These are phyloP conservation scores for Cordyceps cateniannulata DNA, from an alignment of 2,329 filamentous ascomycete genomes.

Conservation along the genomic window DNA sequence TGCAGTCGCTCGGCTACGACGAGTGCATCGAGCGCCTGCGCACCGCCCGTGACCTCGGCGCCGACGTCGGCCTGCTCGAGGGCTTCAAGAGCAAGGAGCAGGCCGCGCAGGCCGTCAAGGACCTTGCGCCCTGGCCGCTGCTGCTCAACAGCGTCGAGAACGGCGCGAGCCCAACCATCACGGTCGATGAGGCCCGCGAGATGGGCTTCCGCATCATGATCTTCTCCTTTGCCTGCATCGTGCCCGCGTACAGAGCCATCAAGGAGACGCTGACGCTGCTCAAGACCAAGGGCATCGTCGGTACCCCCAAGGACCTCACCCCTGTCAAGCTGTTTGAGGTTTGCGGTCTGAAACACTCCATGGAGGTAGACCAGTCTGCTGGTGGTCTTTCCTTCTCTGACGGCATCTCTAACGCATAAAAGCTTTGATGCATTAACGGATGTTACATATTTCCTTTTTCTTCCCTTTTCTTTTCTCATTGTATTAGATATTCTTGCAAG, in stretches of 20 bases:
- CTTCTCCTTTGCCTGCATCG: constrained; percentile 44
- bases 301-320: constrained; percentile 35
- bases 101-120: constrained; percentile 37
- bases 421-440: not conserved
- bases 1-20: constrained; percentile 51
- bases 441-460: not conserved
- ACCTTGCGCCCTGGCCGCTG: constrained; percentile 43
- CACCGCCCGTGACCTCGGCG: constrained; percentile 46
- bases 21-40: constrained; percentile 46
- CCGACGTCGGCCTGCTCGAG: constrained; percentile 55
- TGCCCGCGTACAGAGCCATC: constrained; percentile 39
- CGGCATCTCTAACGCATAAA: constrained; percentile 9
- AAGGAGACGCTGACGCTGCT: constrained; percentile 31
- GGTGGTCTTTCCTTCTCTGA: constrained; percentile 15
- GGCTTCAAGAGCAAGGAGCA: constrained; percentile 48
- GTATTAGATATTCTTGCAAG: constrained; percentile 8
- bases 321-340: constrained; percentile 44
- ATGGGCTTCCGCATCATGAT: constrained; percentile 56
- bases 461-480: not conserved
- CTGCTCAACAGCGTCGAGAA: constrained; percentile 53
- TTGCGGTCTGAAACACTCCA: constrained; percentile 43
- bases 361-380: constrained; percentile 37
- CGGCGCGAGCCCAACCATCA: constrained; percentile 49
- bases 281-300: constrained; percentile 32
- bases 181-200: constrained; percentile 43